Percentiles rank a stretch among this genome's conserved stretches.
These are phyloP conservation scores for Stagonosporopsis vannaccii DNA, from an alignment of 2,329 filamentous ascomycete genomes.

Conservation along the genomic window DNA sequence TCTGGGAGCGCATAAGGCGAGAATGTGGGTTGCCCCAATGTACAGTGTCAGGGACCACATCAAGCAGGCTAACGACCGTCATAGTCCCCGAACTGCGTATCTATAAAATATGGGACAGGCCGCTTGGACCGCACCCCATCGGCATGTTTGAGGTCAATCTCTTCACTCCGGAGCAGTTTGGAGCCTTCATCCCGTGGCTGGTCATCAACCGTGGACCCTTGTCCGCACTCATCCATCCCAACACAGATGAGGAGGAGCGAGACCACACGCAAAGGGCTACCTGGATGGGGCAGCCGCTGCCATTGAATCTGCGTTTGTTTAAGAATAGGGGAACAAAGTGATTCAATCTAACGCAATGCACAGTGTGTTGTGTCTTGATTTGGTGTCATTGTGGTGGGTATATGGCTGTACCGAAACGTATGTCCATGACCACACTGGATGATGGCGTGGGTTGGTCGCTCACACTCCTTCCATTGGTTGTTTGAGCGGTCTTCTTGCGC, in stretches of 20 bases:
- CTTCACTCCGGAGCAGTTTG: conserved; percentile 85
- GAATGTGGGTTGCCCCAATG: conserved; percentile 68
- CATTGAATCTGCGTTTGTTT: conserved; percentile 65
- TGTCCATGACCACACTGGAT: neutral
- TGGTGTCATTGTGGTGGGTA: conserved; percentile 18
- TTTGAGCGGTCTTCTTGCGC: conserved; percentile 2
- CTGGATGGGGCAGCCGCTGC: conserved; percentile 74
- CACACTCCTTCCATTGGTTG: neutral
- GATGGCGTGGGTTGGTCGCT: neutral
- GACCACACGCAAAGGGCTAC: conserved; percentile 74
- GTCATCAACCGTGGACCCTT: conserved; percentile 81
- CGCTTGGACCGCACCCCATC: conserved; percentile 81
- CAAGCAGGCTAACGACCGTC: neutral
- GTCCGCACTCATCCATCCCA: conserved; percentile 82
- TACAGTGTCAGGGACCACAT: neutral
- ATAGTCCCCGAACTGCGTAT: conserved; percentile 84
- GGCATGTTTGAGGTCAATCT: conserved; percentile 95
- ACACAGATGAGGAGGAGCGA: conserved; percentile 69
- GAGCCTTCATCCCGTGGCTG: conserved; percentile 86
- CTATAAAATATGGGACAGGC: conserved; percentile 77
- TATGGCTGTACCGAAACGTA: conserved; percentile 14
- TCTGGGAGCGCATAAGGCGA: conserved; percentile 79
- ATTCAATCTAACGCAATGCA: neutral
- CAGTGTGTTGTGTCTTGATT: neutral
- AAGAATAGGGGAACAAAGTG: conserved; percentile 34